Percentiles rank a stretch among this genome's conserved stretches.
Conservation (phyloP, 179 eudicot species). For the Patellifolia procumbens region DNA sequence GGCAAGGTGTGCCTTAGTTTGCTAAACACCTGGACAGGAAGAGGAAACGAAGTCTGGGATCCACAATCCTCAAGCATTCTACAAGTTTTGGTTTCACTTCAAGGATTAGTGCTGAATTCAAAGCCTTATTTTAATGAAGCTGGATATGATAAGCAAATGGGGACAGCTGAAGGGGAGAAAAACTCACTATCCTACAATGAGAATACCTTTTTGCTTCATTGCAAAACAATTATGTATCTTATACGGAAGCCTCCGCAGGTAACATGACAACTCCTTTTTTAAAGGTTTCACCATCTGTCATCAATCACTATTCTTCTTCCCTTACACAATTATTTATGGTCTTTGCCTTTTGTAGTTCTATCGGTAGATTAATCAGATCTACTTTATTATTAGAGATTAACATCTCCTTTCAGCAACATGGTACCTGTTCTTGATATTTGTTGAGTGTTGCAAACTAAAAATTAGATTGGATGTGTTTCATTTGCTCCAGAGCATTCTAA, state of each 20-base stretch:
- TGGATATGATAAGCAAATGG: conserved; percentile 92
- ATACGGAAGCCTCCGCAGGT: conserved; percentile 95
- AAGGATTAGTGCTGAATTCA: conserved; percentile 86
- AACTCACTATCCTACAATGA: conserved; percentile 93
- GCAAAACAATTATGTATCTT: conserved; percentile 93
- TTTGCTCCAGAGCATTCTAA: no score
- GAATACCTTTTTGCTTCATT: conserved; percentile 80
- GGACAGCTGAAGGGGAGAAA: conserved; percentile 96
- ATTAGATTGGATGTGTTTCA: no score
- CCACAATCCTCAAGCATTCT: conserved; percentile 90
- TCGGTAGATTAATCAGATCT: no score
- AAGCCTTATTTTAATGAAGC: conserved; percentile 98
- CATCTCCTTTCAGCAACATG: neutral
- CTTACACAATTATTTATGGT: no score
- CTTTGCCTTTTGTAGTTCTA: no score
- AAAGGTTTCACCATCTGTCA: neutral
- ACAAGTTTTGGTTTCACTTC: conserved; percentile 94
- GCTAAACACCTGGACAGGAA: conserved; percentile 94
- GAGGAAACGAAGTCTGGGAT: conserved; percentile 99
- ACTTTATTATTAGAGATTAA: no score
- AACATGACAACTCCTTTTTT: conserved; percentile 17
- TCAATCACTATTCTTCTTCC: conserved; percentile 10
- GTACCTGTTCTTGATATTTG: neutral
- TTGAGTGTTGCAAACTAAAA: no score
- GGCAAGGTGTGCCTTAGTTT: conserved; percentile 98